A percentile compares a stretch with the other conserved stretches of the same genome.
These are phyloP conservation scores for Apiospora saccharicola DNA, from an alignment of 2,329 filamentous ascomycete genomes.

Conservation along the genomic window DNA sequence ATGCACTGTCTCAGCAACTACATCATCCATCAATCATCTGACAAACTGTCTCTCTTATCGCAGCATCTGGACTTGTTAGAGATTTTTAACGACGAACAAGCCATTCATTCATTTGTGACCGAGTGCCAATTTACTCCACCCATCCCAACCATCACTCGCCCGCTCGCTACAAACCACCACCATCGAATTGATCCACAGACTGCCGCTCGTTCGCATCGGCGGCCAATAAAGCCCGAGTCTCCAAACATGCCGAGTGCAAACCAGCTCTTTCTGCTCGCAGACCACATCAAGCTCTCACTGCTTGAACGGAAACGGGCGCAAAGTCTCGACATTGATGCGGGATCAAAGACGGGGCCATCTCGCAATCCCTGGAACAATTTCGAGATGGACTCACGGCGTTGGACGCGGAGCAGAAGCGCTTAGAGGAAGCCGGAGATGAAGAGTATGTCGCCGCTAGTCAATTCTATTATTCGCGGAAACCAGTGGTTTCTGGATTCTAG, in stretches of 20 bases:
- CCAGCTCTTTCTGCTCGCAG: constrained; percentile 90
- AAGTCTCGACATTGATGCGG: constrained; percentile 78
- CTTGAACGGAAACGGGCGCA: constrained; percentile 90
- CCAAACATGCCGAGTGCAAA: constrained; percentile 64
- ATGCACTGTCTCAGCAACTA: neutral
- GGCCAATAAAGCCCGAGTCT: neutral
- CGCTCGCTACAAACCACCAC: neutral
- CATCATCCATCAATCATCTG: constrained; percentile 13
- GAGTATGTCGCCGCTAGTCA: constrained; percentile 52
- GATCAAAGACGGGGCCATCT: constrained; percentile 86
- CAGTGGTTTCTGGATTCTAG: constrained; percentile 3
- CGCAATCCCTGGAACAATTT: constrained; percentile 86
- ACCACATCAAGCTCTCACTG: constrained; percentile 95
- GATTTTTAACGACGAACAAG: neutral
- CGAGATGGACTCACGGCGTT: constrained; percentile 79
- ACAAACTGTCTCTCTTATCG: constrained; percentile 5
- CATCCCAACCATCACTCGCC: neutral
- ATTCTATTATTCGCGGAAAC: constrained; percentile 24
- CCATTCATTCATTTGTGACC: neutral
- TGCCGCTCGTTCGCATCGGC: constrained; percentile 3
- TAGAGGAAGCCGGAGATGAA: constrained; percentile 70
- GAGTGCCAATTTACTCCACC: neutral
- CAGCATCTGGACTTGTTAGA: neutral
- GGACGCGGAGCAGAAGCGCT: constrained; percentile 67
- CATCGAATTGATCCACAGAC: constrained; percentile 1